Evolutionary conservation across 2,329 filamentous ascomycete species (phyloP).

Genomic region (Colletotrichum horii): DNA sequence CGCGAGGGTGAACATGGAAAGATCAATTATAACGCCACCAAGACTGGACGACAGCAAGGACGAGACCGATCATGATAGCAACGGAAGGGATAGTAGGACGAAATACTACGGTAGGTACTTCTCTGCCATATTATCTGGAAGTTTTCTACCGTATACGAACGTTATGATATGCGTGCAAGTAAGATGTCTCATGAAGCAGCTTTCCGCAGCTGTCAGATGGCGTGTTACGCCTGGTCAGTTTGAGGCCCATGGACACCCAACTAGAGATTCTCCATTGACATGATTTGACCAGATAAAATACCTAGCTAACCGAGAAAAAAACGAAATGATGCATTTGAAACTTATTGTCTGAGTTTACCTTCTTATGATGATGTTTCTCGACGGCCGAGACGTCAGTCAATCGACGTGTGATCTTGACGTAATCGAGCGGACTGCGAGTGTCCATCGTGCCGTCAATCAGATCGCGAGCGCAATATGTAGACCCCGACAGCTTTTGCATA

Average conservation of each 20-base stretch:
- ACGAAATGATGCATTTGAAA: not conserved
- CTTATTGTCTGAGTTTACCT: not conserved
- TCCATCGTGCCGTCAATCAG: not conserved
- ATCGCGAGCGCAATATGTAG: not conserved
- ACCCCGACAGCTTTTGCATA: not conserved
- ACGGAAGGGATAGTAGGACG: not conserved
- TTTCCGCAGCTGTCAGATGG: not conserved
- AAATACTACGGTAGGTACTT: not conserved
- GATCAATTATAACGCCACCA: not conserved
- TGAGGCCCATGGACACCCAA: accelerated
- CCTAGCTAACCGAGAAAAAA: not conserved
- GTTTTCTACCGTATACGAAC: not conserved
- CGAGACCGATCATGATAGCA: not conserved
- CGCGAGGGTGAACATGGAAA: not conserved
- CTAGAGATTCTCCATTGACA: not conserved
- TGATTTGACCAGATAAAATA: no score
- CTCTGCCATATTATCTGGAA: accelerated
- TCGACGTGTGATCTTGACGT: not conserved
- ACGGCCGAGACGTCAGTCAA: not conserved
- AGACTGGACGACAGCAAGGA: not conserved
- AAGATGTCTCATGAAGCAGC: not conserved
- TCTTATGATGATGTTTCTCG: not conserved
- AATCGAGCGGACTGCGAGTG: not conserved
- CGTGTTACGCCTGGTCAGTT: not conserved
- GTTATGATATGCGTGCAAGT: not conserved